Evolutionary conservation across 345 rosid species (phyloP), one percentile per base, ranked within the genome.

Genomic region (Eucalyptus guilfoylei): DNA sequence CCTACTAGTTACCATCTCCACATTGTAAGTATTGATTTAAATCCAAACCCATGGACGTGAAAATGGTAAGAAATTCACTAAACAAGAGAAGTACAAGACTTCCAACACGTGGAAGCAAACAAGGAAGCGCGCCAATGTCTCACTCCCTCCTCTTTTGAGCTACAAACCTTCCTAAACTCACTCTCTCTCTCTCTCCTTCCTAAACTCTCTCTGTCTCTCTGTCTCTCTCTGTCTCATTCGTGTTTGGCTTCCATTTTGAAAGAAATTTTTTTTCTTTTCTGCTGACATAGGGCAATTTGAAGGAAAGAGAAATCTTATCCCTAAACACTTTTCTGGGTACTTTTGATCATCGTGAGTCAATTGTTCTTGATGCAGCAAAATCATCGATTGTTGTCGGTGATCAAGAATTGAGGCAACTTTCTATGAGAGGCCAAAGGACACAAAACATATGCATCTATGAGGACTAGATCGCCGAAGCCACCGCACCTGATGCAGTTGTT

Each of bases 361-460:
- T 76, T 40, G 85, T 40, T 76, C 85, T 40, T 21, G 47, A 76
- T 76, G 85, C 85, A 23, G 30, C 85, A 40, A 23, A 42, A 21
- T 76, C 85, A 40, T 40, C 28, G 24, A 40, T 23, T 4, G 42
- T 76, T 4, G 85, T 76, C 6, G 85, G 85, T 21, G 85, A 76
- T 76, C 85, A 40, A 21, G 47, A 76, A 76, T 76, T 4, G 55
- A 40, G 69, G 64, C 60, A 34, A 21, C 60, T 69, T 87, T 87
- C 34, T 72, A 86, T 67, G 58, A 89, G 88, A 85, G 81, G 55
- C n/a, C 86, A 26, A 80, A 52, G 87, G 12, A 62, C 49, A 60
- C 80, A 28, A 48, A 94, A 89, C 95, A 86, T 89, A 95, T 95
- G 96, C 95, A 93, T 95, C 97, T 93, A 96, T 97, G 99, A 95